These are phyloP conservation scores for Bidens hawaiensis DNA, from an alignment of 140 eudicot species.

Conservation along the genomic window DNA sequence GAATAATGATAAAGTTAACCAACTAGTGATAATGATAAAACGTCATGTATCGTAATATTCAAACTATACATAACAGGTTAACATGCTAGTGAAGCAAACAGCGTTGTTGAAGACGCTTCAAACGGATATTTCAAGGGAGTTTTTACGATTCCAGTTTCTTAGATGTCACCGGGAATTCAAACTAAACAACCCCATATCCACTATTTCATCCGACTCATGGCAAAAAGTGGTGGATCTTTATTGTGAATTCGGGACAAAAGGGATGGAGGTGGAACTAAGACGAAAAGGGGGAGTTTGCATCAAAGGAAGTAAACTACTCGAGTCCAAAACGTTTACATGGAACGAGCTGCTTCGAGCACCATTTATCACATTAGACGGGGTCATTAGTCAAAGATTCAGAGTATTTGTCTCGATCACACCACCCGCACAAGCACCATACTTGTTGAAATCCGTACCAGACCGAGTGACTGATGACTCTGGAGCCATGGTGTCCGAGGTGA, in stretches of 20 bases:
- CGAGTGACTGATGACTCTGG: constrained; percentile 92
- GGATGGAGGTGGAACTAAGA: constrained; percentile 58
- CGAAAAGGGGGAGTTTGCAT: constrained; percentile 54
- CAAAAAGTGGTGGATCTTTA: constrained; percentile 49
- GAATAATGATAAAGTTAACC: too few relatives aligned
- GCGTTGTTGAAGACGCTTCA: constrained; percentile 13
- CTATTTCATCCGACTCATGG: constrained; percentile 48
- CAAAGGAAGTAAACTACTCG: constrained; percentile 48
- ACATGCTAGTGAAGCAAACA: constrained; percentile 41
- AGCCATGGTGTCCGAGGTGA: constrained; percentile 85
- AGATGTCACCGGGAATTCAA: constrained; percentile 76
- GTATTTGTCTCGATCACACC: constrained; percentile 74
- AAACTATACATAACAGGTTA: constrained; percentile 53
- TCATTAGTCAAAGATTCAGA: constrained; percentile 38
- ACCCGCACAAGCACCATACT: constrained; percentile 89
- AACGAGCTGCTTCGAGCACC: constrained; percentile 78
- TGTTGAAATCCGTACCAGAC: constrained; percentile 84
- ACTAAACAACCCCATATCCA: constrained; percentile 39
- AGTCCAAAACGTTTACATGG: constrained; percentile 60
- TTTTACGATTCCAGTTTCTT: constrained; percentile 54
- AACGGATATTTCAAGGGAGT: constrained; percentile 39
- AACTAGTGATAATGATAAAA: too few relatives aligned
- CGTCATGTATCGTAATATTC: too few relatives aligned
- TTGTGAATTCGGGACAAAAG: constrained; percentile 92
- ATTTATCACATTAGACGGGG: constrained; percentile 51